Conservation (phyloP, 148 eudicot species). For the Camellia granthamiana region DNA sequence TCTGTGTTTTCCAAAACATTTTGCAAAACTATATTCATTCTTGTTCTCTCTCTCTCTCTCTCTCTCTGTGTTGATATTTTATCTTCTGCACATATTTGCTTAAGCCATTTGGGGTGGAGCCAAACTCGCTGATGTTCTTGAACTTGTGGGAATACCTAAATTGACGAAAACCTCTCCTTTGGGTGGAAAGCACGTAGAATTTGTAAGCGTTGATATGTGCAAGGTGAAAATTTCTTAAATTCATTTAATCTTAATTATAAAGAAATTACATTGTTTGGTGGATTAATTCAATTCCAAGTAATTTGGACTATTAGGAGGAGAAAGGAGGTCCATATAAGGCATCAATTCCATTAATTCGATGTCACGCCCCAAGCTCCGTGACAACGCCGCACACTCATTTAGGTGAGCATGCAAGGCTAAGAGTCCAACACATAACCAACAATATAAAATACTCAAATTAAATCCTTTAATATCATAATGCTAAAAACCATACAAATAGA, state of each 20-base stretch:
- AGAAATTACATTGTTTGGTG: neutral
- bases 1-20: too few species aligned
- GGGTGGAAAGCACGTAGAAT: constrained; percentile 94
- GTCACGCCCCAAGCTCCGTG: too few species aligned
- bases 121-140: constrained; percentile 89
- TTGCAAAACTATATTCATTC: too few species aligned
- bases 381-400: too few species aligned
- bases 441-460: too few species aligned
- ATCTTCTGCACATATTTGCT: constrained; percentile 21
- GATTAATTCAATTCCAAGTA: neutral
- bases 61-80: neutral
- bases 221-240: constrained; percentile 47
- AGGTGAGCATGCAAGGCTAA: too few species aligned
- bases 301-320: constrained; percentile 57
- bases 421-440: too few species aligned
- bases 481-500: too few species aligned
- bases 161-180: constrained; percentile 51
- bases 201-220: constrained; percentile 91
- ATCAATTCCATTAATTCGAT: constrained; percentile 81
- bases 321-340: constrained; percentile 96
- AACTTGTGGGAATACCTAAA: constrained; percentile 74
- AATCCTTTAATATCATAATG: too few species aligned
- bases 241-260: neutral
- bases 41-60: neutral
- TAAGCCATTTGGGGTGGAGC: constrained; percentile 94